These are phyloP conservation scores for Chrysanthemum lavandulifolium DNA, from an alignment of 129 eudicot species.

Conservation along the genomic window DNA sequence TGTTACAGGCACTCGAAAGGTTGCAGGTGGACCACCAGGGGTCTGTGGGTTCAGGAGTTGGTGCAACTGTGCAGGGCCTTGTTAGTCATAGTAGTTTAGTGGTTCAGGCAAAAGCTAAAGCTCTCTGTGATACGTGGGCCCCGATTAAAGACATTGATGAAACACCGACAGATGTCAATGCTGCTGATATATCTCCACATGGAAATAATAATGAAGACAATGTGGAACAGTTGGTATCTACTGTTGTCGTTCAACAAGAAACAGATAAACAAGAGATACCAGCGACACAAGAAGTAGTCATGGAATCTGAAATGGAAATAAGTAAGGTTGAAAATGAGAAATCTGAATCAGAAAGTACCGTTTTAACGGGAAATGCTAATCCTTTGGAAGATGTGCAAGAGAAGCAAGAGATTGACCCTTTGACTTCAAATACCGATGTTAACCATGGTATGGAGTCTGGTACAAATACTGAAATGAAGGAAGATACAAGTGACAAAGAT, in stretches of 20 bases:
- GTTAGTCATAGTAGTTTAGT: conserved; percentile 42
- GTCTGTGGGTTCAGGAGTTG: conserved; percentile 47
- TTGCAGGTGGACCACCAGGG: conserved; percentile 40
- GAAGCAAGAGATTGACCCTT: conserved; percentile 29
- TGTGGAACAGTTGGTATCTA: conserved; percentile 21
- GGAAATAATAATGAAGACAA: conserved; percentile 25
- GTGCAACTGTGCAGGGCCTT: conserved; percentile 51
- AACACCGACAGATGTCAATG: conserved; percentile 28
- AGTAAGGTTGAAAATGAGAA: conserved; percentile 24
- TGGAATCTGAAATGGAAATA: conserved; percentile 16
- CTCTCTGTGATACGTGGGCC: conserved; percentile 53
- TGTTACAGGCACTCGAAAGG: conserved; percentile 62
- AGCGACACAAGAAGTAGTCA: conserved; percentile 23
- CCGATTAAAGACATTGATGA: conserved; percentile 21
- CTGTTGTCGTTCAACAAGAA: conserved; percentile 26
- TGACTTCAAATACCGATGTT: conserved; percentile 34
- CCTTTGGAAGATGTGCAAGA: conserved; percentile 34
- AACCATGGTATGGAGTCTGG: conserved; percentile 27
- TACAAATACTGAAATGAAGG: conserved; percentile 25
- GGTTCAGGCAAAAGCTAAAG: conserved; percentile 58
- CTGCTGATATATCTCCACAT: conserved; percentile 14
- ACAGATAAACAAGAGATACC: conserved; percentile 20
- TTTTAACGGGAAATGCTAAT: conserved; percentile 18
- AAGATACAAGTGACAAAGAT: conserved; percentile 31
- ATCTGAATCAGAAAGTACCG: conserved; percentile 18